These are phyloP conservation scores for Capsella bursapastoris DNA, from an alignment of 345 rosid genomes.

Conservation along the genomic window DNA sequence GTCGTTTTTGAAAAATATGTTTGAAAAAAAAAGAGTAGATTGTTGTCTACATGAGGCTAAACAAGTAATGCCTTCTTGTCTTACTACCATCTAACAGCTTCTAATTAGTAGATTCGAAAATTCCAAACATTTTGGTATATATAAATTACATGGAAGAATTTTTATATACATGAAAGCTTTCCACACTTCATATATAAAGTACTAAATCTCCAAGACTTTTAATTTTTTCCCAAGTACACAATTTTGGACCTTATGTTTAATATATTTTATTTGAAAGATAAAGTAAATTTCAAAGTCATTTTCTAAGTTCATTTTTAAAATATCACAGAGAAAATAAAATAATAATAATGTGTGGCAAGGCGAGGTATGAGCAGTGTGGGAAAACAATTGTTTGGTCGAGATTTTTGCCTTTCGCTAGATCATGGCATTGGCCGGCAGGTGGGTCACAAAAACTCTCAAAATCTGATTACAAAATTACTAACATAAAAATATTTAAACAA, in stretches of 20 bases:
- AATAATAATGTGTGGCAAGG: background rate
- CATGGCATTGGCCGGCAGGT: slow-evolving; percentile 15
- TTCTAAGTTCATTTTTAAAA: background rate
- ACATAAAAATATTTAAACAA: no score
- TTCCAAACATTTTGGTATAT: background rate
- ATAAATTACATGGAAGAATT: background rate
- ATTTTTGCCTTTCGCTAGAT: background rate
- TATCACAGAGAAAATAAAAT: background rate
- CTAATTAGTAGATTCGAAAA: background rate
- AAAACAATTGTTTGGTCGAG: slow-evolving; percentile 22
- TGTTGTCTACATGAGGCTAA: slow-evolving; percentile 5
- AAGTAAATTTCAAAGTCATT: background rate
- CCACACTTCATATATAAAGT: background rate
- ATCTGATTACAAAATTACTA: no score
- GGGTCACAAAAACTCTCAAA: background rate
- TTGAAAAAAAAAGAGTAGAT: background rate
- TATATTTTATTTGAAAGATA: background rate
- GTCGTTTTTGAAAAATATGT: background rate
- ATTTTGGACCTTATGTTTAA: background rate
- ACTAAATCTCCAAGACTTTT: background rate
- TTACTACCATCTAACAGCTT: background rate
- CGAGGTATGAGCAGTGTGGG: background rate
- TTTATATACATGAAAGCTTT: background rate
- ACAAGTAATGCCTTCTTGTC: slow-evolving; percentile 1
- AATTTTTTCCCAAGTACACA: background rate